These are phyloP conservation scores for Xylariaceae sp. DNA, from an alignment of 2,329 filamentous ascomycete genomes.

Conservation along the genomic window DNA sequence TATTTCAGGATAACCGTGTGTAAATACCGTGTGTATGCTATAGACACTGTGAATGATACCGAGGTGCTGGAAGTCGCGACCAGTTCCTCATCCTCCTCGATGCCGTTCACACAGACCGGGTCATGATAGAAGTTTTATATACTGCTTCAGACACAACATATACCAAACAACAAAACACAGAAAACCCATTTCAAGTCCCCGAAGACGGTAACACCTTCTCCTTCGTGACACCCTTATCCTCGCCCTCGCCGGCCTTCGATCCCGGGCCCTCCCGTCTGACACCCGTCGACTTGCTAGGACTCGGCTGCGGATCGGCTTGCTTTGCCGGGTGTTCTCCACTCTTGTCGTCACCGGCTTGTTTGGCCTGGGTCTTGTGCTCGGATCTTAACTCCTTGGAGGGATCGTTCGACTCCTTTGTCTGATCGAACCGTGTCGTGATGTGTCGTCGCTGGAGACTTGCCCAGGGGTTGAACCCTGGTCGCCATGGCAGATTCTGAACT, in stretches of 20 bases:
- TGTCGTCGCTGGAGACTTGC: not conserved
- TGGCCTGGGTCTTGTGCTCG: slow-evolving; percentile 13
- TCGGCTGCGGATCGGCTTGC: slow-evolving; percentile 30
- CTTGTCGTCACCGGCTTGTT: slow-evolving; percentile 17
- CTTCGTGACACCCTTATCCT: slow-evolving; percentile 10
- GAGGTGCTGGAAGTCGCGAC: too few species aligned
- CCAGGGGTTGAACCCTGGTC: too few species aligned
- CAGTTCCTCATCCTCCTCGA: too few species aligned
- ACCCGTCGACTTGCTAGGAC: slow-evolving; percentile 24
- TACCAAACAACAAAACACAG: not conserved
- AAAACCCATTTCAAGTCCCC: not conserved
- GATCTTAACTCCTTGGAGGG: slow-evolving; percentile 19
- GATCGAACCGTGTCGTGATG: slow-evolving; percentile 2
- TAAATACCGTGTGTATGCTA: not conserved
- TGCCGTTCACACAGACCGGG: too few species aligned
- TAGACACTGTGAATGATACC: not conserved
- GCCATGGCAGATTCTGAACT: too few species aligned
- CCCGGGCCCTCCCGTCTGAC: slow-evolving; percentile 33
- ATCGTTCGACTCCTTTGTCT: slow-evolving; percentile 18
- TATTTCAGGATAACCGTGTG: not conserved
- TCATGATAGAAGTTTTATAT: too few species aligned
- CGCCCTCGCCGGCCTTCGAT: slow-evolving; percentile 22
- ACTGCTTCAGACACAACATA: too few species aligned
- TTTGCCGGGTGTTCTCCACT: slow-evolving; percentile 27
- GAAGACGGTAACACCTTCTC: slow-evolving; percentile 9